Evolutionary conservation across 2,329 filamentous ascomycete genomes (phyloP).

Genomic region (Penicillium paneum): DNA sequence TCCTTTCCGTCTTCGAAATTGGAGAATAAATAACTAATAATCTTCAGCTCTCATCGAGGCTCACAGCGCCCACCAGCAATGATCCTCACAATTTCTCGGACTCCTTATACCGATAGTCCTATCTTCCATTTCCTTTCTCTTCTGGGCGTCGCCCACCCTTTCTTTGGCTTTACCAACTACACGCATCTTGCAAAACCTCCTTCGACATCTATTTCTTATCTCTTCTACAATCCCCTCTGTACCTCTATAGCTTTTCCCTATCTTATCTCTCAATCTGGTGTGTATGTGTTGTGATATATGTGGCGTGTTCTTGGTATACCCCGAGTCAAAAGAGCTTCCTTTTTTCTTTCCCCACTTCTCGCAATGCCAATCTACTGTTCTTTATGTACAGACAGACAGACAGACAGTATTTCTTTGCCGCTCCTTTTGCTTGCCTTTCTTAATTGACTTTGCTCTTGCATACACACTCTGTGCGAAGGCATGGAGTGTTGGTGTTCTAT

Average conservation of each 20-base stretch:
- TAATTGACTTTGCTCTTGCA: background rate
- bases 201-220: constrained; percentile 9
- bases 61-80: constrained; percentile 36
- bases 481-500: constrained; percentile 5
- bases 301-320: constrained; percentile 30
- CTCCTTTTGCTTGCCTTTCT: background rate
- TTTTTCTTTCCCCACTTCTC: constrained; percentile 5
- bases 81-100: constrained; percentile 2
- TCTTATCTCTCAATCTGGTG: constrained; percentile 8
- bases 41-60: constrained; percentile 42
- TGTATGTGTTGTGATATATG: constrained; percentile 23
- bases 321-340: constrained; percentile 21
- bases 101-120: constrained; percentile 1
- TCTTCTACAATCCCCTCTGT: constrained; percentile 8
- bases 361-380: constrained; percentile 5
- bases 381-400: constrained; percentile 12
- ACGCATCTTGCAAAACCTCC: constrained; percentile 9
- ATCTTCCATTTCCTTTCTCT: constrained; percentile 2
- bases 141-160: background rate
- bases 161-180: background rate
- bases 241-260: constrained; percentile 6
- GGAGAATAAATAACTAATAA: constrained; percentile 13
- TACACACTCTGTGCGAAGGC: background rate
- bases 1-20: background rate
- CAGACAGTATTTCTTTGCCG: background rate